Percentiles rank a stretch among this genome's conserved stretches.
These are phyloP conservation scores for Alternaria incomplexa DNA, from an alignment of 2,329 filamentous ascomycete species.

Conservation along the genomic window DNA sequence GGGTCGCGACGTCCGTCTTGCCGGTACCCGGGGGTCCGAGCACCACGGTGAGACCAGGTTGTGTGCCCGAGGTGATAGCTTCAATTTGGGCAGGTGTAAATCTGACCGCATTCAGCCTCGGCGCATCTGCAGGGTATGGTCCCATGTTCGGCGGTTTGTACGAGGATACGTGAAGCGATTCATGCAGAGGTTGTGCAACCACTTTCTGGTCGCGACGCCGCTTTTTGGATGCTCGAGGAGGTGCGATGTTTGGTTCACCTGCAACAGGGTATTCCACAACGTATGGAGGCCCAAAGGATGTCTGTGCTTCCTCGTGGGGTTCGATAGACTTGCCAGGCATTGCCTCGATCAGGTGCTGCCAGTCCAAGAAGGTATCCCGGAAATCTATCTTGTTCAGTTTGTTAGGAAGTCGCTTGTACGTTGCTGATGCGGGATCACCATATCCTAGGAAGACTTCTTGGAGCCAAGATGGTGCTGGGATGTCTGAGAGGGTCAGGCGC, in stretches of 20 bases:
- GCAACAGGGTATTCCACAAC: conserved; percentile 69
- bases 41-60: conserved; percentile 91
- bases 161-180: conserved; percentile 78
- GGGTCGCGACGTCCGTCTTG: conserved; percentile 98
- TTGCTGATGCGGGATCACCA: conserved; percentile 87
- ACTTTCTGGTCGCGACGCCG: conserved; percentile 79
- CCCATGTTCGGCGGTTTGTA: conserved; percentile 89
- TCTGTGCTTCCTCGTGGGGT: conserved; percentile 71
- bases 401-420: conserved; percentile 81
- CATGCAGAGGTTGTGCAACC: conserved; percentile 62
- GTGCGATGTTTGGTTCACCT: conserved; percentile 50
- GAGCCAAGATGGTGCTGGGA: conserved; percentile 87
- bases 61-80: conserved; percentile 90
- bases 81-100: conserved; percentile 93
- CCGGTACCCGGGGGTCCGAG: conserved; percentile 96
- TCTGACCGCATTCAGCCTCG: conserved; percentile 80
- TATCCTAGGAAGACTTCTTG: conserved; percentile 98
- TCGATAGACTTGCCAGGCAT: conserved; percentile 87
- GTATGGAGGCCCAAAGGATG: conserved; percentile 86
- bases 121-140: conserved; percentile 84
- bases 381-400: conserved; percentile 82
- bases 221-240: conserved; percentile 76
- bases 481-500: conserved; percentile 81
- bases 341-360: conserved; percentile 90
- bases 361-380: conserved; percentile 92